Conservation (phyloP, 345 rosid species). For the Salix viminalis region DNA sequence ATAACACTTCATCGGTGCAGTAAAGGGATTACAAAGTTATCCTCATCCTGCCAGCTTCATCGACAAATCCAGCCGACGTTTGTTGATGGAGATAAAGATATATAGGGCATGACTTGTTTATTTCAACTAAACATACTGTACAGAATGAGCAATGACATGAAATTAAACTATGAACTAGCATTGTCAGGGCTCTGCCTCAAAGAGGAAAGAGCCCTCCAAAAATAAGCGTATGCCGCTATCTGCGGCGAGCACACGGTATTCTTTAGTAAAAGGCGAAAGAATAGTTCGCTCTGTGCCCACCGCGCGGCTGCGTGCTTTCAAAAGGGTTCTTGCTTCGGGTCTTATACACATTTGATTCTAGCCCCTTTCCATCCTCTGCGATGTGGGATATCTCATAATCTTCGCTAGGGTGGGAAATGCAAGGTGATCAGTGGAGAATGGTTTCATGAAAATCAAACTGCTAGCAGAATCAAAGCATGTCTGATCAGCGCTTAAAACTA, state of each 20-base stretch:
- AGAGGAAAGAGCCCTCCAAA: neutral
- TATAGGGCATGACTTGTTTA: no score
- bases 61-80: no score
- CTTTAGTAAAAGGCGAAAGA: conserved; percentile 62
- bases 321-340: accelerated
- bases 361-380: accelerated
- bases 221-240: conserved; percentile 21
- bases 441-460: neutral
- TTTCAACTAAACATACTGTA: no score
- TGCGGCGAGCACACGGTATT: conserved; percentile 42
- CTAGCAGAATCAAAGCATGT: neutral
- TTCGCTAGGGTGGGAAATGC: neutral
- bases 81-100: no score
- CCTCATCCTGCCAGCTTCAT: no score
- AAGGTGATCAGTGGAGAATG: neutral
- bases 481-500: neutral
- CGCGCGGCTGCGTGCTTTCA: conserved; percentile 19
- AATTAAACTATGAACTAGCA: neutral
- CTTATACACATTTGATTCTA: neutral
- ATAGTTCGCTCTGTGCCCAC: conserved; percentile 51
- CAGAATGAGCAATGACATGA: no score
- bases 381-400: neutral
- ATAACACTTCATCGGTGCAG: no score
- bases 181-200: neutral
- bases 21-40: no score